Evolutionary conservation across 352 stramenopile species (phyloP), one percentile per base, ranked within the genome.

Genomic region (Phytopythium kandeliae): DNA sequence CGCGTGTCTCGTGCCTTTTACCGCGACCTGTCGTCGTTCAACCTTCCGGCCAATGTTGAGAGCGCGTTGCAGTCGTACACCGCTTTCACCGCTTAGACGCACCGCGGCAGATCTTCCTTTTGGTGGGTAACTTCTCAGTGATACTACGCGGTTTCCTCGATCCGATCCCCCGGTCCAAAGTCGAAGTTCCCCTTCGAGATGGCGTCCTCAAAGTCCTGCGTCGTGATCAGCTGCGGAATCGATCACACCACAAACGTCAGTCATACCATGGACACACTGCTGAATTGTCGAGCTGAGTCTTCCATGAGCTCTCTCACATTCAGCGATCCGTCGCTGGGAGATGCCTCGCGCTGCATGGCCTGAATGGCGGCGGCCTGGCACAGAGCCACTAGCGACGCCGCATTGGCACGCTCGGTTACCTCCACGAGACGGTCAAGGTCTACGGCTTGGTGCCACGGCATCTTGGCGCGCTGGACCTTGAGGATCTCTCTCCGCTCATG

Each of bases 331-430:
- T 51, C 17, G 8, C 4, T 21, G 10, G 26, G 12, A 1, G 11
- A n/a, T 6, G 45, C 26, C 9, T 40, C 31, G 15, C 75, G 73
- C 42, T 89, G 77, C 79, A 92, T 90, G 4, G 79, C 69, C 41
- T 81, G 57, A 37, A 90, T 89, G 12, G 82, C 77, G 51, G 79
- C 82, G 38, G 70, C 51, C 49, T 89, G 79, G 42, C 79, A 91
- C 11, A 92, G 51, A 10, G 79, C 77, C 8, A 91, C 74, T 15
- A 91, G 57, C 8, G 79, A 85, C n/a, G 84, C 79, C 3, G 82
- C 74, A 49, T 88, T 93, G 15, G 73, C 74, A 3, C 76, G 71
- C 5, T 86, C 57, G 0, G 81, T 94, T 16, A 67, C 60, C 2
- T 76, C 30, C 16, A 87, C 75, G 12, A 94, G 60, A 24, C 45